These are phyloP conservation scores for Penicillium sp. DNA, from an alignment of 2,329 filamentous ascomycete species.

Conservation along the genomic window DNA sequence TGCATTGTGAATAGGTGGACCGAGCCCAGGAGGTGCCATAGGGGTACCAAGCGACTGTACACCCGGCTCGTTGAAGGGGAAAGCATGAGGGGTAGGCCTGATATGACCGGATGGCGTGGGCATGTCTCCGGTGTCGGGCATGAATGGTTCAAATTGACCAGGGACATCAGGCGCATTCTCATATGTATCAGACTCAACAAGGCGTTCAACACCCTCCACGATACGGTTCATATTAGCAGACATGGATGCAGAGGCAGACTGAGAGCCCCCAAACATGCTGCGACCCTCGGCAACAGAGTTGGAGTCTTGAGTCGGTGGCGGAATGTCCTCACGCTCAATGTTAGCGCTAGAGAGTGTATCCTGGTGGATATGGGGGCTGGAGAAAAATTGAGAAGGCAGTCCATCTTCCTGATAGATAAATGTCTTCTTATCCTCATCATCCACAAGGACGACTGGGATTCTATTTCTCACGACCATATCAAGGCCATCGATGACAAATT, in stretches of 20 bases:
- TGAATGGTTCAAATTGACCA: constrained; percentile 29
- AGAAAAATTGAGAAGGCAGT: constrained; percentile 51
- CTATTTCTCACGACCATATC: constrained; percentile 54
- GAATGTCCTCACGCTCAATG: constrained; percentile 44
- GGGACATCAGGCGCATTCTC: constrained; percentile 32
- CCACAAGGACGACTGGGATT: constrained; percentile 51
- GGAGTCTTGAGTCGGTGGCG: constrained; percentile 26
- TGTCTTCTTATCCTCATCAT: constrained; percentile 43
- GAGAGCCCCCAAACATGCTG: constrained; percentile 42
- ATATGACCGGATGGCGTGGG: constrained; percentile 26
- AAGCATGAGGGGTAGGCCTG: constrained; percentile 20
- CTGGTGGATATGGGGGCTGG: constrained; percentile 45
- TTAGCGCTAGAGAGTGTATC: constrained; percentile 41
- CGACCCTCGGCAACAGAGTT: constrained; percentile 27
- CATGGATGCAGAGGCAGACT: constrained; percentile 49
- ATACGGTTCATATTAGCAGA: constrained; percentile 44
- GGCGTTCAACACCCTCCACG: constrained; percentile 39
- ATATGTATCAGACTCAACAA: constrained; percentile 43
- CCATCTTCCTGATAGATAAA: constrained; percentile 58
- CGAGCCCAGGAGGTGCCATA: constrained; percentile 37
- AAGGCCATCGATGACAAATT: constrained; percentile 63
- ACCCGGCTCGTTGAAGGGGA: constrained; percentile 24
- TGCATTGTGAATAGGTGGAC: constrained; percentile 21
- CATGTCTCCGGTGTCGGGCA: constrained; percentile 21
- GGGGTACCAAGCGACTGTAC: constrained; percentile 26